Evolutionary conservation across 164 flowering plant genomes (phyloP), one percentile per base, ranked within the genome.

Genomic region (Santalum album): DNA sequence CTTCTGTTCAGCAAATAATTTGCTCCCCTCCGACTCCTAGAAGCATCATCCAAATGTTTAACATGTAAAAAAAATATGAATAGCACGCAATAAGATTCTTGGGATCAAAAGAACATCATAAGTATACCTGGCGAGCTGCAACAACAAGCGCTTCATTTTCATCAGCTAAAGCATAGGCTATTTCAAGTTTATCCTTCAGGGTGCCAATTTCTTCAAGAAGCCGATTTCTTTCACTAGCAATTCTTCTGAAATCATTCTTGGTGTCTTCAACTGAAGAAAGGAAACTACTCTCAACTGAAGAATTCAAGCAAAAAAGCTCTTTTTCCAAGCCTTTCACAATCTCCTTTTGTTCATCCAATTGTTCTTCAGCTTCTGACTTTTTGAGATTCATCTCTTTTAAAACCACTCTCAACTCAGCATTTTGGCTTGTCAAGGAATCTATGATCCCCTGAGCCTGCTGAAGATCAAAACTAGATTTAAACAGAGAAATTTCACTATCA

Each of bases 81-180:
- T 36, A 12, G 23, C 10, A 16, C 39, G 43, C 25, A 58, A 43
- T 34, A 10, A 25, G 24, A 25, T 17, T 7, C 24, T 22, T 25
- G 11, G 16, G 16, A 35, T 18, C 24, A 35, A 23, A 46, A 21
- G 40, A 32, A 44, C 10, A 2, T 26, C 19, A 50, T 27, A 36
- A 44, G 19, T 49, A 43, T 67, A 82, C 97, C 95, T 90, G 90
- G 16, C 77, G 89, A 58, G 94, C 90, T 78, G 84, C 95, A 40
- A 73, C 60, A 60, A 84, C 86, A 59, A 82, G 66, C 56, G 97
- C 97, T 77, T 90, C 90, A 57, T 90, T 83, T 68, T 85, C 95
- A 66, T 90, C 94, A 54, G 85, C 88, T 54, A 81, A 48, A 27
- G 92, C 77, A 74, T 65, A 64, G 35, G 82, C 81, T 75, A 83